Evolutionary conservation across 2,329 filamentous ascomycete species (phyloP).

Genomic region (Fusarium avenaceum): DNA sequence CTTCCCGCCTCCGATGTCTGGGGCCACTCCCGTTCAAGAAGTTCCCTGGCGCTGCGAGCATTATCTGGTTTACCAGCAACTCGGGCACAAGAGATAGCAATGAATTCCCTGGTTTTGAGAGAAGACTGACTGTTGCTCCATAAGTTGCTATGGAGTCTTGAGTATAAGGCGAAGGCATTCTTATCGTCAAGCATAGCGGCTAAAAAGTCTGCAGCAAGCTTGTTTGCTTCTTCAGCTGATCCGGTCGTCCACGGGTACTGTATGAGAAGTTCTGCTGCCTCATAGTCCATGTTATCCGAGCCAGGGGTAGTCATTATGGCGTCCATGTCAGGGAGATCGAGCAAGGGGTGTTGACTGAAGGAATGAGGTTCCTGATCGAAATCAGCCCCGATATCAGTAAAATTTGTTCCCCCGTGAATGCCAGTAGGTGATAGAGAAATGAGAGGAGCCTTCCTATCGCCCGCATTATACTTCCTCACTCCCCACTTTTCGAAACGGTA

Average conservation of each 20-base stretch:
- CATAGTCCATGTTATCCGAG: conserved; percentile 23
- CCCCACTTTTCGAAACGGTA: conserved; percentile 50
- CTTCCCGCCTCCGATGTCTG: background rate
- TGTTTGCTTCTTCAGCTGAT: conserved; percentile 31
- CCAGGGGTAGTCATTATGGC: conserved; percentile 1
- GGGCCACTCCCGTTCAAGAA: conserved; percentile 25
- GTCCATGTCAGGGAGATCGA: background rate
- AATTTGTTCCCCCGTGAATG: conserved; percentile 13
- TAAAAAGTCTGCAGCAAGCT: conserved; percentile 48
- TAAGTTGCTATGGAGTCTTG: conserved; percentile 26
- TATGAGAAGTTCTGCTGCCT: conserved; percentile 4
- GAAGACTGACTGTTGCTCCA: background rate
- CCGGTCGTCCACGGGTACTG: conserved; percentile 38
- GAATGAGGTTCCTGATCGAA: conserved; percentile 6
- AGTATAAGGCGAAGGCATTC: conserved; percentile 43
- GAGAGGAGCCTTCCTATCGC: conserved; percentile 32
- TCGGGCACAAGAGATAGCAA: conserved; percentile 42
- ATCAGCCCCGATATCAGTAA: conserved; percentile 9
- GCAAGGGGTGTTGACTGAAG: conserved; percentile 5
- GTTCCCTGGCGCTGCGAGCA: conserved; percentile 24
- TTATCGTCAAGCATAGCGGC: conserved; percentile 46
- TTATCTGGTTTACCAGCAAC: conserved; percentile 39
- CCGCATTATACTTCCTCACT: conserved; percentile 47
- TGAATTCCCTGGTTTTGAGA: conserved; percentile 17
- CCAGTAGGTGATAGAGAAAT: conserved; percentile 9